These are phyloP conservation scores for Luzula sylvatica DNA, from an alignment of 176 grass and related monocot species.

Conservation along the genomic window DNA sequence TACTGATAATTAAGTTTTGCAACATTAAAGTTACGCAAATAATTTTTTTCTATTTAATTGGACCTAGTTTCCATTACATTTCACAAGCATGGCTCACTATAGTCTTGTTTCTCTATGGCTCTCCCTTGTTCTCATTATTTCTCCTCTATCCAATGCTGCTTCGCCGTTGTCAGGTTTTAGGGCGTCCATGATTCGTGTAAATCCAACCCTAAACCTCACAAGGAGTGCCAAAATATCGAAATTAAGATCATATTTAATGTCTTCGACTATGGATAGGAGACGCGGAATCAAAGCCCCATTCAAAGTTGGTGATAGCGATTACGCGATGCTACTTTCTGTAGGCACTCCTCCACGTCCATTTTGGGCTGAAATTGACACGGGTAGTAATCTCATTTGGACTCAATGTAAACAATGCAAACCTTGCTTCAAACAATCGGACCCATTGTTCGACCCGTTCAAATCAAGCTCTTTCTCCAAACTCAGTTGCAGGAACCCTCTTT, in stretches of 20 bases:
- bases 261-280: not conserved
- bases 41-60: not conserved
- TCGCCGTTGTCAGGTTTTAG: not conserved
- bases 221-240: not conserved
- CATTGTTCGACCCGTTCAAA: not conserved
- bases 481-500: not conserved
- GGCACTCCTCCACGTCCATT: conserved; percentile 11
- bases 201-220: not conserved
- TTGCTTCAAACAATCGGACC: conserved; percentile 11
- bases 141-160: not conserved
- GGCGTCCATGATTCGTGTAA: not conserved
- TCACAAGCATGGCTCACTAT: not conserved
- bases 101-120: not conserved
- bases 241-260: conserved; percentile 4
- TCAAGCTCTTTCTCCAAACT: conserved; percentile 5
- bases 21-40: too few relatives aligned
- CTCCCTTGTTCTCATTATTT: not conserved
- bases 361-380: conserved; percentile 5
- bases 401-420: conserved; percentile 6
- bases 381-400: conserved; percentile 18
- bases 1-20: too few relatives aligned
- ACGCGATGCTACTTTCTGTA: conserved; percentile 24
- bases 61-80: not conserved
- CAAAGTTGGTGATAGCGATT: conserved; percentile 1
- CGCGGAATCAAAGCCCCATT: not conserved